Evolutionary conservation across 2,329 filamentous ascomycete genomes (phyloP), one percentile per base, ranked within the genome.

Genomic region (Neonectria sp.): DNA sequence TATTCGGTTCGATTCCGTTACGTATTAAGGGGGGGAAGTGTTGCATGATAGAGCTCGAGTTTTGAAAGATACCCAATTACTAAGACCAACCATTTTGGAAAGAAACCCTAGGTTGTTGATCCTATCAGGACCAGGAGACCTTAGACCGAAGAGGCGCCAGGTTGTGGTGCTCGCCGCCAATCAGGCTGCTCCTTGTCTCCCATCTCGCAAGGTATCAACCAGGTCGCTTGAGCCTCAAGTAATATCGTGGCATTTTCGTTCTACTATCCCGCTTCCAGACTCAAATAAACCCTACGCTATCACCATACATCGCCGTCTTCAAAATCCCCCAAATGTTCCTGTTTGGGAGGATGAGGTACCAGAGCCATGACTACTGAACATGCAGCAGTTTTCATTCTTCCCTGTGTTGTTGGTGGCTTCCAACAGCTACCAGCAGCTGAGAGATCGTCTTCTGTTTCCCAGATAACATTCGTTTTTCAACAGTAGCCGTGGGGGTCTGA

Each of bases 1-100:
- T 15, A 48, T 68, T 6, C 43, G 62, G 21, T 57, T 35, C 4
- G 72, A 75, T 37, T 59, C 63, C 15, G 66, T 75, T 24, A 57
- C 40, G 21, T 75, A 66, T 60, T 71, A 35, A 46, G 53, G 31
- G 55, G 27, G 31, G 45, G 11, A 21, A 21, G 9, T n/a, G 11
- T 13, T n/a, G 29, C 15, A 55, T n/a, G 35, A 48, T 12, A 25
- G 25, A 45, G 11, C 43, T 48, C 24, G 8, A 37, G 24, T 58
- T 25, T 43, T 17, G 17, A 35, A 40, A 52, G 60, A 63, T 63
- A 59, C 61, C 61, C 55, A 48, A 40, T 48, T 49, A 33, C 29
- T 12, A 35, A 31, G 43, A 13, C 31, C 12, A 17, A 33, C 17
- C 11, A 11, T 24, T 24, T n/a, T 45, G n/a, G 40, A 45, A 45